Conservation (phyloP, 2,329 filamentous ascomycete genomes). For the Fusarium armeniacum region DNA sequence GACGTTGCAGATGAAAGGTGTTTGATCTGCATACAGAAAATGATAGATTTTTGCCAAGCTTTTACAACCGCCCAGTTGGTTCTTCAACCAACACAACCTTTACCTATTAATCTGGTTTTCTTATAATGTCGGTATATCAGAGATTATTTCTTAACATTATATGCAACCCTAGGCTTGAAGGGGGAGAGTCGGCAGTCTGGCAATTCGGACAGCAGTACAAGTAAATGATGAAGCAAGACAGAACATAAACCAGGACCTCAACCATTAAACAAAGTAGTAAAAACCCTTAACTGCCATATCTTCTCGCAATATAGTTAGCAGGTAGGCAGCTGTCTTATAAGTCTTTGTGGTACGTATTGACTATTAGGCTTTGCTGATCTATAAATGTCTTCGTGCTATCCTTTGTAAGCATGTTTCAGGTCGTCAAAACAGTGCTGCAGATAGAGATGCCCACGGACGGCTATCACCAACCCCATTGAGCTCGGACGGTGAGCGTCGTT, state of each 20-base stretch:
- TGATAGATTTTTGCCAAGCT: not conserved
- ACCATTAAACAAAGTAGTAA: too few species aligned
- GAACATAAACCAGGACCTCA: too few species aligned
- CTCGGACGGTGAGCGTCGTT: not conserved
- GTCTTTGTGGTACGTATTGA: not conserved
- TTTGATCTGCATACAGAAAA: slow-evolving; percentile 1
- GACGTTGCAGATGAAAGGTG: slow-evolving; percentile 13
- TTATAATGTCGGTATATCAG: too few species aligned
- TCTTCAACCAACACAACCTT: not conserved
- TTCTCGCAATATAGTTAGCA: not conserved
- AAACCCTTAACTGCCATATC: too few species aligned
- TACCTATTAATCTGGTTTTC: not conserved
- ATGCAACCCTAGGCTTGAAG: too few species aligned
- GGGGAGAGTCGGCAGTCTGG: too few species aligned
- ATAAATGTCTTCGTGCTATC: not conserved
- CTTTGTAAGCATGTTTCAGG: slow-evolving; percentile 9
- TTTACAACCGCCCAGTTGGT: not conserved
- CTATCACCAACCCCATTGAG: not conserved
- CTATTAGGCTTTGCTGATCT: not conserved
- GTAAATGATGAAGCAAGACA: too few species aligned
- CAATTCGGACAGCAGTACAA: too few species aligned
- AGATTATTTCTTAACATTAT: too few species aligned
- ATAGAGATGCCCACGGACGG: not conserved
- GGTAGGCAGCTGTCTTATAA: not conserved
- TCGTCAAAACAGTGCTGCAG: slow-evolving; percentile 2